Evolutionary conservation across 306 rosid genomes (phyloP).

Genomic region (Prunus armeniaca): DNA sequence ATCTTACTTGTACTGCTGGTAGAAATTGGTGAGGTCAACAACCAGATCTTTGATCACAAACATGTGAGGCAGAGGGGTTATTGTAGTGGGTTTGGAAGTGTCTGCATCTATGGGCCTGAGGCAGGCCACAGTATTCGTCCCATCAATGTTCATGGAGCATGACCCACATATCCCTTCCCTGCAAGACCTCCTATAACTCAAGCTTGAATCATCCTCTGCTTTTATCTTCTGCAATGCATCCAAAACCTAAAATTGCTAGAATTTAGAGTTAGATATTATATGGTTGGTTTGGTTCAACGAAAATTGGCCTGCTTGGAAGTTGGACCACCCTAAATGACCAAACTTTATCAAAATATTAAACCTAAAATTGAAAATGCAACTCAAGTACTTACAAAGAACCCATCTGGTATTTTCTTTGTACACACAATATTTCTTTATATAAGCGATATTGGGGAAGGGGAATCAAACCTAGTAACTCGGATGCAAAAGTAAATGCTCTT

Average conservation of each 20-base stretch:
- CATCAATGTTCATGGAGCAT: constrained; percentile 50
- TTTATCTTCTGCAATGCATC: constrained; percentile 48
- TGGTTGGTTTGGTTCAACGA: background rate
- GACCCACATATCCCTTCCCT: constrained; percentile 52
- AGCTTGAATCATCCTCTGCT: constrained; percentile 42
- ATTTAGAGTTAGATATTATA: background rate
- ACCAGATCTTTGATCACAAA: constrained; percentile 45
- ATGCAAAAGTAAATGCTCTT: too few species aligned
- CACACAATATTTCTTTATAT: too few species aligned
- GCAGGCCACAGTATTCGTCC: constrained; percentile 39
- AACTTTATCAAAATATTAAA: background rate
- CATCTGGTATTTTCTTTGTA: background rate
- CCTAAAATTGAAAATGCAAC: background rate
- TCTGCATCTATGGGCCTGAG: constrained; percentile 36
- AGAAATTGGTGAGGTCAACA: constrained; percentile 48
- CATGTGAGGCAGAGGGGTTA: constrained; percentile 45
- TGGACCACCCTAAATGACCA: background rate
- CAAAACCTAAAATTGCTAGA: constrained; percentile 25
- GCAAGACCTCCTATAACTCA: constrained; percentile 46
- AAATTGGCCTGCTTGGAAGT: background rate
- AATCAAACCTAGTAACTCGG: too few species aligned
- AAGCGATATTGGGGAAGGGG: too few species aligned
- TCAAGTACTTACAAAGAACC: background rate
- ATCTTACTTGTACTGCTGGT: constrained; percentile 38
- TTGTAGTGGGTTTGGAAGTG: constrained; percentile 33